phyloP scores from a whole-genome alignment of 306 rosid genomes.

The Ceratonia siliqua region DNA sequence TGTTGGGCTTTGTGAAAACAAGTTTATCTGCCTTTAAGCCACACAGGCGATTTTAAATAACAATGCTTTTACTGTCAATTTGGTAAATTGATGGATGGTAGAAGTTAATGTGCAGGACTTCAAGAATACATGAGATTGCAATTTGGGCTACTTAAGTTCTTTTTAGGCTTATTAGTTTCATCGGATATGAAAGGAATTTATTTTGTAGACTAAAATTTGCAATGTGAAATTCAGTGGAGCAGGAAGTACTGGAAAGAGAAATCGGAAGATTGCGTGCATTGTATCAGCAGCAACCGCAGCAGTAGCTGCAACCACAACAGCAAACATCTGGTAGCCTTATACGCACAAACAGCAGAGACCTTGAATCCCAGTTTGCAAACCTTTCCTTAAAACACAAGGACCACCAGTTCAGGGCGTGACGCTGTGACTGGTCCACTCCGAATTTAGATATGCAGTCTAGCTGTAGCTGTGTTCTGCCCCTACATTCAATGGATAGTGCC shows the following conservation, averaged over 20 bases:
- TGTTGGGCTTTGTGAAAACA: no score
- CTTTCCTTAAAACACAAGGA: constrained; percentile 90
- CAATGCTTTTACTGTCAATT: constrained; percentile 2
- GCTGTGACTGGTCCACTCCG: constrained; percentile 70
- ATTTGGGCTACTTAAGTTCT: constrained; percentile 2
- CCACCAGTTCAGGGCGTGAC: constrained; percentile 67
- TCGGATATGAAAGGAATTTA: constrained; percentile 10
- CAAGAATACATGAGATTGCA: not conserved
- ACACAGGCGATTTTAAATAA: not conserved
- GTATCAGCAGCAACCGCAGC: no score
- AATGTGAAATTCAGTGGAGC: constrained; percentile 81
- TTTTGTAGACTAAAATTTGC: constrained; percentile 44
- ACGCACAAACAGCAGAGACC: constrained; percentile 91
- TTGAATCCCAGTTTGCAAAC: constrained; percentile 82
- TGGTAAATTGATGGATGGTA: not conserved
- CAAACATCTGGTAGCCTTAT: constrained; percentile 75
- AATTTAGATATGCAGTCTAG: constrained; percentile 52
- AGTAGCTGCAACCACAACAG: constrained; percentile 51
- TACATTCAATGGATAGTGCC: constrained; percentile 38
- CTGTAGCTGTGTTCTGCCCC: constrained; percentile 47
- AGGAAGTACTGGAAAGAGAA: constrained; percentile 98
- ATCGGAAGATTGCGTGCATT: constrained; percentile 78
- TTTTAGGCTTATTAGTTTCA: constrained; percentile 6
- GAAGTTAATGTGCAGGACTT: not conserved
- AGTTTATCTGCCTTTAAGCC: no score